A percentile compares a stretch with the other conserved stretches of the same genome.
Conservation (phyloP, 1,284 basidiomycete genomes). For the Leucoagaricus sp. region DNA sequence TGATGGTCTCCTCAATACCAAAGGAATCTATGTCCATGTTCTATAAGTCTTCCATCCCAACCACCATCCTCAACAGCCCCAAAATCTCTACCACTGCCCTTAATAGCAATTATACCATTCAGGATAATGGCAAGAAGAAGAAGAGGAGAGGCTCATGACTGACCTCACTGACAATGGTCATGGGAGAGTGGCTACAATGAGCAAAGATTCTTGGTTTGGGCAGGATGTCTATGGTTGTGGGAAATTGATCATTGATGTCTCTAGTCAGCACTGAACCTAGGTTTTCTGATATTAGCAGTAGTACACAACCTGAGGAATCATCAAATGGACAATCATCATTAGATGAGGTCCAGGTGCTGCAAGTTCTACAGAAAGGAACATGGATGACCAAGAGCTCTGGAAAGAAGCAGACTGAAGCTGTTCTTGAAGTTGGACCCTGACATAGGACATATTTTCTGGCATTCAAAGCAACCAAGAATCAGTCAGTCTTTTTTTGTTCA, state of each 20-base stretch:
- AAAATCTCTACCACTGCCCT: too few relatives aligned
- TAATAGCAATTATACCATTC: too few relatives aligned
- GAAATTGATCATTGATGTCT: neutral
- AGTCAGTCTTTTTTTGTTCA: conserved; percentile 51
- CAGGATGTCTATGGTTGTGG: neutral
- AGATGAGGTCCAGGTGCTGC: conserved; percentile 42
- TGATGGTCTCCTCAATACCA: too few relatives aligned
- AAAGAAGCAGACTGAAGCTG: conserved; percentile 65
- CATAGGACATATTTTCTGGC: conserved; percentile 81
- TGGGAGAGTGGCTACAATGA: too few relatives aligned
- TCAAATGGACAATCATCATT: neutral
- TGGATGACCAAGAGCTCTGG: conserved; percentile 86
- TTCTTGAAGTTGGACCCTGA: conserved; percentile 76
- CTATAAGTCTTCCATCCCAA: too few relatives aligned
- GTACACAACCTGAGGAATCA: neutral
- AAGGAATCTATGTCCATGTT: too few relatives aligned
- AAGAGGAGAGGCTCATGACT: too few relatives aligned
- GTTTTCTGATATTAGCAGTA: too few relatives aligned
- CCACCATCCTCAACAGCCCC: too few relatives aligned
- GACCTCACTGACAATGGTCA: too few relatives aligned
- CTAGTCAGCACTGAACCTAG: neutral
- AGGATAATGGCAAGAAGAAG: too few relatives aligned
- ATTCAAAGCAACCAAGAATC: conserved; percentile 72
- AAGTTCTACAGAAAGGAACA: conserved; percentile 55
- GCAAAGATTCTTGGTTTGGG: neutral